Percentiles rank a stretch among this genome's conserved stretches.
These are phyloP conservation scores for Millerago galiae DNA, from an alignment of 805 yeast genomes.

Conservation along the genomic window DNA sequence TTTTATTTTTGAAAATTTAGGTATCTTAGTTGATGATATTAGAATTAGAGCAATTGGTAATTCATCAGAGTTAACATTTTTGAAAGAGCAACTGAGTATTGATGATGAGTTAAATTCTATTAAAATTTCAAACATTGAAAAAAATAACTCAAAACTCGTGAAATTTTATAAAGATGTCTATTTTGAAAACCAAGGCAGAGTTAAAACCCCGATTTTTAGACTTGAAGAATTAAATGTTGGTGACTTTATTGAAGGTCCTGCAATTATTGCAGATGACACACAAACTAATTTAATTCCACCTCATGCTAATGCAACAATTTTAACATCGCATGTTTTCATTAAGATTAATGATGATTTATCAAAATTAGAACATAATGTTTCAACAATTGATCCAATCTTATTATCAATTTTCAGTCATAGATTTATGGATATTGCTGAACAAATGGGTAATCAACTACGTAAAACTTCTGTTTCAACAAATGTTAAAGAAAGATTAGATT, in stretches of 20 bases:
- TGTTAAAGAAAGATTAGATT: constrained; percentile 78
- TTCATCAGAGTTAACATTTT: constrained; percentile 26
- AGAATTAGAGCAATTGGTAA: constrained; percentile 72
- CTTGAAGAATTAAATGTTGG: constrained; percentile 52
- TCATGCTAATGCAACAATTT: constrained; percentile 44
- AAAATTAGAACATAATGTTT: constrained; percentile 21
- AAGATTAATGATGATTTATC: constrained; percentile 17
- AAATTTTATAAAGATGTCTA: constrained; percentile 41
- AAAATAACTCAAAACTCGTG: constrained; percentile 14
- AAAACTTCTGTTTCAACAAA: constrained; percentile 78
- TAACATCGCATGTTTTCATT: constrained; percentile 58
- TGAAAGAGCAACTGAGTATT: constrained; percentile 34
- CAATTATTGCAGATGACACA: constrained; percentile 71
- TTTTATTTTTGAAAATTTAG: constrained; percentile 50
- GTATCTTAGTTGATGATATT: constrained; percentile 62
- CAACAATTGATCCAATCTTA: constrained; percentile 57
- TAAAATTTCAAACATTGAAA: constrained; percentile 20
- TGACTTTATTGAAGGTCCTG: constrained; percentile 57
- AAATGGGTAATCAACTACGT: constrained; percentile 76
- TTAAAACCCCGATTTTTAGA: constrained; percentile 47
- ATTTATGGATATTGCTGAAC: constrained; percentile 88
- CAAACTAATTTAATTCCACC: constrained; percentile 77
- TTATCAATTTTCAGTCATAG: constrained; percentile 76
- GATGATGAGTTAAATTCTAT: constrained; percentile 48
- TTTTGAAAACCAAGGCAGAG: constrained; percentile 43